Evolutionary conservation across 305 asterid species (phyloP).

Genomic region (Solanum aculeatissimum): DNA sequence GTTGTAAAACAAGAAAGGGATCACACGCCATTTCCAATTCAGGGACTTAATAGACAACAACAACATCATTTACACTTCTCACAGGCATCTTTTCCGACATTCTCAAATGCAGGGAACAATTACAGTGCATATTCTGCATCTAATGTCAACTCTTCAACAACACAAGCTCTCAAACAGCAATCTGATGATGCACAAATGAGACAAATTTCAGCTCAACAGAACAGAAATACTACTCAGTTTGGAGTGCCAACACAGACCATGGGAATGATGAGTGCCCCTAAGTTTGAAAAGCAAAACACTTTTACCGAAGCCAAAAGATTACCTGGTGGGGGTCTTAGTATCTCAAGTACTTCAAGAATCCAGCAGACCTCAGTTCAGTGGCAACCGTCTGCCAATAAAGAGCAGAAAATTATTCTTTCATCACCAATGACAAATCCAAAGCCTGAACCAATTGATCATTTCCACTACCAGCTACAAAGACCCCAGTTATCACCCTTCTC

Average conservation of each 20-base stretch:
- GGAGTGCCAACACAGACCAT: conserved; percentile 36
- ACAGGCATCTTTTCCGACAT: conserved; percentile 46
- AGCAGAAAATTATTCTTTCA: conserved; percentile 27
- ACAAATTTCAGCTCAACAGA: conserved; percentile 53
- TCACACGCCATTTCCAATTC: conserved; percentile 47
- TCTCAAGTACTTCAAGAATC: conserved; percentile 28
- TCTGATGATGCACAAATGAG: conserved; percentile 59
- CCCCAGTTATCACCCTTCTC: conserved; percentile 40
- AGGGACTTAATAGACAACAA: conserved; percentile 68
- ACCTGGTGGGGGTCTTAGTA: conserved; percentile 29
- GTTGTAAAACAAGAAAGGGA: conserved; percentile 56
- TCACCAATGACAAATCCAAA: conserved; percentile 46
- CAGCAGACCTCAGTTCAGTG: conserved; percentile 41
- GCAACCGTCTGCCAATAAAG: conserved; percentile 32
- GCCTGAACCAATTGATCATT: conserved; percentile 61
- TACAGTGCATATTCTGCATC: conserved; percentile 45
- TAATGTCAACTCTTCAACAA: conserved; percentile 27
- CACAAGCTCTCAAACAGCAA: conserved; percentile 41
- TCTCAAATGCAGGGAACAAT: conserved; percentile 46
- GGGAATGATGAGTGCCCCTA: conserved; percentile 38
- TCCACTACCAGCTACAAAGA: conserved; percentile 48
- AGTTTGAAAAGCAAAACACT: conserved; percentile 53
- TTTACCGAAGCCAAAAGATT: conserved; percentile 45
- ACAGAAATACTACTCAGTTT: conserved; percentile 31
- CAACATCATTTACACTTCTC: conserved; percentile 46